Conservation (phyloP, 352 stramenopile genomes). For the Globisporangium echinulatum region DNA sequence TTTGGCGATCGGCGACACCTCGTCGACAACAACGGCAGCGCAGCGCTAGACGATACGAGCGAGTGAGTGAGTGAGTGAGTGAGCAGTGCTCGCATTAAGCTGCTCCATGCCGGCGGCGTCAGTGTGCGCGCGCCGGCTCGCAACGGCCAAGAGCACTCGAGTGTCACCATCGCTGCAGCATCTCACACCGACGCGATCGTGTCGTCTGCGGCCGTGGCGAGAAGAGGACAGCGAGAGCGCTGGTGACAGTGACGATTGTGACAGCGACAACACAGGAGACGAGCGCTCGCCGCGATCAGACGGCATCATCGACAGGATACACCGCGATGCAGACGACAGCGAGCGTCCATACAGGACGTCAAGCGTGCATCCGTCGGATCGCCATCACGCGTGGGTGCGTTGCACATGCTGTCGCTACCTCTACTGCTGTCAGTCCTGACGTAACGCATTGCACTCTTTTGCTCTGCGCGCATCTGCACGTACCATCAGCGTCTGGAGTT, state of each 20-base stretch:
- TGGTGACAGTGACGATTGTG: not conserved
- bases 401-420: not conserved
- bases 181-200: not conserved
- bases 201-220: conserved; percentile 1
- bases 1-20: too few species aligned
- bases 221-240: conserved; percentile 1
- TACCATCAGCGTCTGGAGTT: conserved; percentile 4
- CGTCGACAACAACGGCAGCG: too few species aligned
- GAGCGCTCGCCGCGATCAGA: not conserved
- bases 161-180: not conserved
- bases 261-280: not conserved
- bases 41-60: too few species aligned
- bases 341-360: not conserved
- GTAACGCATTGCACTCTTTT: not conserved
- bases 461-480: too few species aligned
- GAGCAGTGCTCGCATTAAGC: not conserved
- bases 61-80: not conserved
- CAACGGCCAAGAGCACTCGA: not conserved
- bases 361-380: not conserved
- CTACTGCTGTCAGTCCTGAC: not conserved
- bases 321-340: not conserved
- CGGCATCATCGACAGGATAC: not conserved
- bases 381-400: conserved; percentile 1
- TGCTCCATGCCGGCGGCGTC: not conserved
- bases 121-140: not conserved